Evolutionary conservation across 2,329 filamentous ascomycete genomes (phyloP).

Genomic region (Neonectria hederae): DNA sequence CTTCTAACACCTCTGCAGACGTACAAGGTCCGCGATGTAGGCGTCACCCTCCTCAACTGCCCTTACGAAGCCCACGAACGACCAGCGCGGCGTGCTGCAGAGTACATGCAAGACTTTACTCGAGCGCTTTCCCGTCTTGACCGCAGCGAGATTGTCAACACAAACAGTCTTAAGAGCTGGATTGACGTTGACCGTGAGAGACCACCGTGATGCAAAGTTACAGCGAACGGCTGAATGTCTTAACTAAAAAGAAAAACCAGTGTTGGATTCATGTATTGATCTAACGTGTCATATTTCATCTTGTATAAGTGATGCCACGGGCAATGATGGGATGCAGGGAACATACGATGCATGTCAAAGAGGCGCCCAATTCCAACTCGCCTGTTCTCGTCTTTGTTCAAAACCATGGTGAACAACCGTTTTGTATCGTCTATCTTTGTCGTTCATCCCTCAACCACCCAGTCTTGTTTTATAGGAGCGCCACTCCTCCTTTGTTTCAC

Average conservation of each 20-base stretch:
- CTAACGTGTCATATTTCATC: background rate
- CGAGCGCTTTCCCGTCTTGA: slow-evolving; percentile 42
- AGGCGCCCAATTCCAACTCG: background rate
- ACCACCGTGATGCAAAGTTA: background rate
- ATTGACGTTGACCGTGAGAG: slow-evolving; percentile 33
- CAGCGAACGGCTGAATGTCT: background rate
- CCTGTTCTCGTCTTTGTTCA: background rate
- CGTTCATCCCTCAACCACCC: background rate
- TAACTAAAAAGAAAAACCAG: background rate
- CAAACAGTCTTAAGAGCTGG: slow-evolving; percentile 45
- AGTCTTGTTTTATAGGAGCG: background rate
- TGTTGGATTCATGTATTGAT: background rate
- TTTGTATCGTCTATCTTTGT: background rate
- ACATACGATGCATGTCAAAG: background rate
- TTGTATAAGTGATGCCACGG: background rate
- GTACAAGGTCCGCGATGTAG: slow-evolving; percentile 50
- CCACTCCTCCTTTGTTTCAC: background rate
- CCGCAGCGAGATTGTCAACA: slow-evolving; percentile 46
- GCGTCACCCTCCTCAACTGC: slow-evolving; percentile 46
- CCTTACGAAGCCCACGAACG: slow-evolving; percentile 43
- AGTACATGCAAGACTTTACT: slow-evolving; percentile 45
- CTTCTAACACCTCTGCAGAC: slow-evolving; percentile 23
- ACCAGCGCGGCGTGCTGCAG: slow-evolving; percentile 37
- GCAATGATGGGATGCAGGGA: background rate
- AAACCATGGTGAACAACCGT: background rate